Evolutionary conservation across 192 early-diverging fungal species (phyloP), one percentile per base, ranked within the genome.

Genomic region (Umbelopsis sp.): DNA sequence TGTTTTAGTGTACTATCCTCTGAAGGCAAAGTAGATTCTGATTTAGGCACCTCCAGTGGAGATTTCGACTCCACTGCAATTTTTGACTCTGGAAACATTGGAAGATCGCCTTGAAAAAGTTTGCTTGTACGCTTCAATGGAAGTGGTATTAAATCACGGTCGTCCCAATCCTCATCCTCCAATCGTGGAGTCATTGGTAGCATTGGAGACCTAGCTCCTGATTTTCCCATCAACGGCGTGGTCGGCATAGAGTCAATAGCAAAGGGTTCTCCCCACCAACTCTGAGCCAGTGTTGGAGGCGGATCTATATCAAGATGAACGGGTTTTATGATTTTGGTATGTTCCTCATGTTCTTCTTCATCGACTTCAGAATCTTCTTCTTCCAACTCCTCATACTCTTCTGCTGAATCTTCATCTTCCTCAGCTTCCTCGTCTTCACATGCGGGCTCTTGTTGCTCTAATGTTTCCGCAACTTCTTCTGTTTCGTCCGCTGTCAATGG

Each of bases 101-200:
- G 16, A 18, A 30, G 11, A 35, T 61, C 55, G 8, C 27, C 13
- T 18, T 27, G 55, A 12, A 27, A 35, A 18, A 78, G 50, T 12
- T 61, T 64, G 21, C 76, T 78, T 9, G 70, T 67, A 18, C 71
- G 22, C 47, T 78, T 78, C 16, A 78, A 50, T 1, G 44, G 52
- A 50, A 78, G 69, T 6, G 76, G 76, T n/a, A 78, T 78, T 25
- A 78, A 46, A 35, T 78, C 76, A 44, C 76, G 61, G 4, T 73
- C 76, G 41, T 72, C 73, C 30, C 68, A 66, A 37, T 78, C 76
- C 15, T 72, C 68, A 45, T 69, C 72, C 3, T 48, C 30, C 35
- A 61, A 61, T n/a, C 55, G 30, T 35, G 55, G 55, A 4, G 55
- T 61, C 16, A 30, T 61, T n/a, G 55, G 55, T 25, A 61, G 13